Evolutionary conservation across 768 basidiomycete species (phyloP).

Genomic region (Lentinula edodes): DNA sequence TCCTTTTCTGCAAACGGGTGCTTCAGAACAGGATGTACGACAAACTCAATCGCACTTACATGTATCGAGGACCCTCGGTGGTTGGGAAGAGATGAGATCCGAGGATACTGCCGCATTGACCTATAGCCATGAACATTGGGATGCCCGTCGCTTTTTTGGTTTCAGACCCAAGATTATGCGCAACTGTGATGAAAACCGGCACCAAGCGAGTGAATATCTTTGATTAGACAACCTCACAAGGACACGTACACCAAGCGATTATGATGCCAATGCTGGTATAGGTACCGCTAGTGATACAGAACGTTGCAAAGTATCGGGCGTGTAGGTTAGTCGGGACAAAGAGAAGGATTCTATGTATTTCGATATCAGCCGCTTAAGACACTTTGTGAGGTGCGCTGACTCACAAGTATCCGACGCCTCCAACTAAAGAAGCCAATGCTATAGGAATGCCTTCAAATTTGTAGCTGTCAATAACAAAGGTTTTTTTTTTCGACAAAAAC

Average conservation of each 20-base stretch:
- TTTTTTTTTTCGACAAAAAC: conserved; percentile 11
- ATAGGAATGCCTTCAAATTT: conserved; percentile 34
- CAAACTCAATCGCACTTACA: conserved; percentile 33
- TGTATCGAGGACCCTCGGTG: conserved; percentile 58
- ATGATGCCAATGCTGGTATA: conserved; percentile 71
- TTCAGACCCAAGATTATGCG: conserved; percentile 75
- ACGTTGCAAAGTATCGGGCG: conserved; percentile 73
- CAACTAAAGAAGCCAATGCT: conserved; percentile 36
- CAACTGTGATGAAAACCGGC: conserved; percentile 31
- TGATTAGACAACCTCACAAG: neutral
- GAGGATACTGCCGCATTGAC: conserved; percentile 72
- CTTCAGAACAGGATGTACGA: neutral
- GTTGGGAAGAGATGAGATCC: conserved; percentile 71
- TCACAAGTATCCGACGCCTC: conserved; percentile 60
- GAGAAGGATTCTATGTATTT: conserved; percentile 44
- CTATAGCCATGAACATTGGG: conserved; percentile 76
- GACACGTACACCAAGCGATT: conserved; percentile 69
- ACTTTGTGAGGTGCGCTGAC: conserved; percentile 12
- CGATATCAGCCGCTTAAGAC: neutral
- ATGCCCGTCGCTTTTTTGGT: conserved; percentile 73
- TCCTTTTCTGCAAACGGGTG: conserved; percentile 39
- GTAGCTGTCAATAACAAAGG: conserved; percentile 23
- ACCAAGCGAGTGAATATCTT: neutral
- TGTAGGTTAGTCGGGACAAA: conserved; percentile 47
- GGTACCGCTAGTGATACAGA: conserved; percentile 72